These are phyloP conservation scores for Cladosporium austrohemisphaericum DNA, from an alignment of 2,329 filamentous ascomycete genomes.

Conservation along the genomic window DNA sequence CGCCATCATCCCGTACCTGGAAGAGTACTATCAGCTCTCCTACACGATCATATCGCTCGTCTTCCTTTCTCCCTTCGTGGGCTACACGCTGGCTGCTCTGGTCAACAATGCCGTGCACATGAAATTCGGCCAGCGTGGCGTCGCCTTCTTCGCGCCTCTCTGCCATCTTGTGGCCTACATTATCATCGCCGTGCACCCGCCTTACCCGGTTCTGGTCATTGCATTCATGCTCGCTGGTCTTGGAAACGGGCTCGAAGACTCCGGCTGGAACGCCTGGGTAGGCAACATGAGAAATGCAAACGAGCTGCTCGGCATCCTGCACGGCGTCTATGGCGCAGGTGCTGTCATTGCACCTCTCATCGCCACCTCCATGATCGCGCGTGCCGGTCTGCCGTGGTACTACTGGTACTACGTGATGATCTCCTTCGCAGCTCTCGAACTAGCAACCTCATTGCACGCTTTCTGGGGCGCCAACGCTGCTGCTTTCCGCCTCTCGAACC, in stretches of 20 bases:
- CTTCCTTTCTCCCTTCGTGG: conserved; percentile 63
- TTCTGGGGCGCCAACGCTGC: conserved; percentile 63
- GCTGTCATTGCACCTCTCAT: conserved; percentile 66
- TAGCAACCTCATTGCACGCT: conserved; percentile 48
- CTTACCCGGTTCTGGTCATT: conserved; percentile 63
- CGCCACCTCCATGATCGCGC: conserved; percentile 69
- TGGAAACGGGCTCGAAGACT: conserved; percentile 66
- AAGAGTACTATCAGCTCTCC: conserved; percentile 58
- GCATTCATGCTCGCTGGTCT: conserved; percentile 65
- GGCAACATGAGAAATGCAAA: conserved; percentile 72
- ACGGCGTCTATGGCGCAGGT: conserved; percentile 69
- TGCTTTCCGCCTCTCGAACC: conserved; percentile 53
- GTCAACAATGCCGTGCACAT: conserved; percentile 64
- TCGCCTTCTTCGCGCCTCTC: conserved; percentile 62
- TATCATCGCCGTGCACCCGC: conserved; percentile 63
- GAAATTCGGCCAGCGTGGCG: conserved; percentile 64
- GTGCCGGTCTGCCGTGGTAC: conserved; percentile 62
- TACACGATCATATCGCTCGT: conserved; percentile 64
- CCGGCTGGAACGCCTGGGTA: conserved; percentile 59
- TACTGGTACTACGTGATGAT: conserved; percentile 74
- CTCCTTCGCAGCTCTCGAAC: conserved; percentile 54
- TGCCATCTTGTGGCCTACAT: conserved; percentile 64
- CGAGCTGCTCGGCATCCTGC: conserved; percentile 68
- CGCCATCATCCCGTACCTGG: conserved; percentile 53
- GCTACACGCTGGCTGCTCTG: conserved; percentile 61